Base-by-base conservation (phyloP, 1,284 basidiomycete species). In the Inonotus hispidus region DNA sequence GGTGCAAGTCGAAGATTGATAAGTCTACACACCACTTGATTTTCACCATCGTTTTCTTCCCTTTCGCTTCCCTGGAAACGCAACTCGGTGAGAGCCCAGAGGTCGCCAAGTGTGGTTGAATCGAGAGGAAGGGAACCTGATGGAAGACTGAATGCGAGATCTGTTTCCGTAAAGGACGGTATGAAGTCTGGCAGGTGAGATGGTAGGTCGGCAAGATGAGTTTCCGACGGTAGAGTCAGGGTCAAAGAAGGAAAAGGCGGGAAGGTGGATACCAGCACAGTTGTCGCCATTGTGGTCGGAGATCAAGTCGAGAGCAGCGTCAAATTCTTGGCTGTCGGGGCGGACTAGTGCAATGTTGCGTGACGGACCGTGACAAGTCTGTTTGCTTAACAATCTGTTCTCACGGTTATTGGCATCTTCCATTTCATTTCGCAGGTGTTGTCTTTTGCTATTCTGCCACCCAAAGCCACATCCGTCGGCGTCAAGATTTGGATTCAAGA, bases 241-340 rank as follows among this genome's bases (percentile, higher is more conserved):
- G 84, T 82, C 25, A 92, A 74, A 1, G 89, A 86, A 0, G 87
- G 81, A 71, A 92, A 92, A 2, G 92, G 91, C 13, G 86, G 70
- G 69, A 92, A 92, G 1, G 89, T 77, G 8, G 87, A 84, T 64
- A 93, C 78, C 64, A 93, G 80, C 53, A 92, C 71, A 59, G 76
- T 79, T 49, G 76, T 60, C 57, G 61, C 62, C 68, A 69, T 69
- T 41, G 61, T 58, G 37, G 50, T 16, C 27, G 16, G 5, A 5
- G 11, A 10, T 49, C 25, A 49, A 25, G 46, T 49, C 19, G 19
- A 13, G 0, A 19, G 21, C 46, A 25, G 11, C n/a, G n/a, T 19
- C 50, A 35, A 5, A 27, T 16, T 49, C 19, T 8, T 49, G n/a
- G 45, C 2, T 29, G n/a, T 25, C n/a, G n/a, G n/a, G n/a, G 19